phyloP scores from a whole-genome alignment of 108 stramenopile genomes.

The Fistulifera pelliculosa region DNA sequence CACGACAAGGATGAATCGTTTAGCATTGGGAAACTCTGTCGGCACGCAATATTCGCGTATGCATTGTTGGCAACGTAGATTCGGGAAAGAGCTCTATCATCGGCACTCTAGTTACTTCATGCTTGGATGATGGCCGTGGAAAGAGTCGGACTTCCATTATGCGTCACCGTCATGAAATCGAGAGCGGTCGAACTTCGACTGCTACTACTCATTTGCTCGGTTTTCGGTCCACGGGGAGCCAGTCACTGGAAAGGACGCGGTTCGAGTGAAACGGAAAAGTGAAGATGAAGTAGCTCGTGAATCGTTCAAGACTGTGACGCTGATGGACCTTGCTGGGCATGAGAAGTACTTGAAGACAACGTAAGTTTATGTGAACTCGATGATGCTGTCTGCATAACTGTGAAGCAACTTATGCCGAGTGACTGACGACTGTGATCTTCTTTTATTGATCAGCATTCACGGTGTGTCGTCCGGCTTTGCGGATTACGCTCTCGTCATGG shows the following conservation, averaged over 20 bases:
- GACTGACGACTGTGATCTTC: too few relatives aligned
- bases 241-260: conserved; percentile 46
- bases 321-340: conserved; percentile 98
- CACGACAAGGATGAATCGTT: neutral
- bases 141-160: conserved; percentile 86
- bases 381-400: neutral
- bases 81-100: conserved; percentile 93
- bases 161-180: conserved; percentile 97
- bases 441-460: conserved; percentile 50
- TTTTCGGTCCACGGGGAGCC: conserved; percentile 75
- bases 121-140: conserved; percentile 95
- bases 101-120: conserved; percentile 85
- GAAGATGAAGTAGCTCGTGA: conserved; percentile 79
- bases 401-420: too few relatives aligned
- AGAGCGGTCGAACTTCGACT: conserved; percentile 93
- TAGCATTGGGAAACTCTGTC: conserved; percentile 64
- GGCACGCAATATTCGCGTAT: conserved; percentile 81
- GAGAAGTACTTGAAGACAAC: conserved; percentile 99
- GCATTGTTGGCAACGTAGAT: conserved; percentile 98
- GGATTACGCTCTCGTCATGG: conserved; percentile 92
- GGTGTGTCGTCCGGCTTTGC: conserved; percentile 93
- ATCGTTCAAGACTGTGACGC: conserved; percentile 76
- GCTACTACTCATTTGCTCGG: conserved; percentile 92
- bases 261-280: conserved; percentile 63
- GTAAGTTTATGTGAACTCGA: conserved; percentile 11